Evolutionary conservation across 148 eudicot genomes (phyloP), one percentile per base, ranked within the genome.

Genomic region (Diospyros kaki): DNA sequence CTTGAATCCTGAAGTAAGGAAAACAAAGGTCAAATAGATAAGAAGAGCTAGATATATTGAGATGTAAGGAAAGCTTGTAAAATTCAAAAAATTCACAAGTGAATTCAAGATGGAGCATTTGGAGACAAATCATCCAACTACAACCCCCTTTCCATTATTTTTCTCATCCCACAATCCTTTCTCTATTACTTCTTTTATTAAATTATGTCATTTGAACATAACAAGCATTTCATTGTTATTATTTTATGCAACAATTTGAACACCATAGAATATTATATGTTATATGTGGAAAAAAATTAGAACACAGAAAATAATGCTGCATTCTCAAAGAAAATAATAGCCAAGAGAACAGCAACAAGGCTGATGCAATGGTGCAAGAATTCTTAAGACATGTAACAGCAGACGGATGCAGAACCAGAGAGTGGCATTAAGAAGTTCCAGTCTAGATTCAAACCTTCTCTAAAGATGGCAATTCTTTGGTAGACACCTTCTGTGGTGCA

Each of bases 401-500:
- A 28, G 28, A 28, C 28, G 0, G 28, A 28, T 28, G 28, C 28
- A 28, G 28, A 28, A 28, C 28, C 28, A 28, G 0, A 42, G 3
- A 40, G n/a, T 44, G 59, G 52, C 53, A 14, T 8, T 12, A 48
- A 67, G 3, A 63, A 3, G 40, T 6, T 43, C 4, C 45, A 64
- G 39, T 2, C 0, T 68, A n/a, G 61, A 42, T 5, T 51, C 70
- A 65, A 73, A 86, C 90, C 90, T 87, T 69, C 51, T 76, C 81
- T 11, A 52, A 28, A 59, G 84, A 64, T 40, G 86, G 84, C 44
- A 74, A 63, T 56, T 77, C 80, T 79, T 81, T 79, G 60, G 48
- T 11, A 15, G 90, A 84, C 73, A 84, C 83, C 60, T 78, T 76
- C 58, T 67, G 81, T 38, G 90, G 90, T 54, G 90, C 90, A 74